Evolutionary conservation across 1,139 yeast genomes (phyloP), one percentile per base, ranked within the genome.

Genomic region (Candida sojae): DNA sequence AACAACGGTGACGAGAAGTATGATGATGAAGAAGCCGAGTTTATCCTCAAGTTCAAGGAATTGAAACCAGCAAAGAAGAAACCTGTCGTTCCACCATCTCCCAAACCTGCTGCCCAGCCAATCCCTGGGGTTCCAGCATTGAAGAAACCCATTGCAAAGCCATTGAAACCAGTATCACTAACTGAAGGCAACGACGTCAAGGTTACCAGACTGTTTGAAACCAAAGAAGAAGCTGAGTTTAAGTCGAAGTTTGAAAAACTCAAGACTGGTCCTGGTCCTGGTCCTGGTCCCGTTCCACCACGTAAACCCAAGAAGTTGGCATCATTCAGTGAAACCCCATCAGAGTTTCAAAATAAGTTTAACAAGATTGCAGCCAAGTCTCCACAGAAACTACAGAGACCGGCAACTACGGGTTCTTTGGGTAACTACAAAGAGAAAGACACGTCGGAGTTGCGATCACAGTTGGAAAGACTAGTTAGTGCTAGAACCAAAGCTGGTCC

Each of bases 391-490:
- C 42, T 42, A 12, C 13, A 37, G 31, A 53, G 55, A 38, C 54
- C 55, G 32, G 39, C 37, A 7, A 55, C 52, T 12, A 58, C 59
- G 35, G 35, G 35, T 2, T 47, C 57, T 2, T 50, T 54, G 38
- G 49, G 53, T n/a, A 54, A 56, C 8, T 67, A 65, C 45, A 62
- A 64, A 44, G 56, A 58, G 32, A 48, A 49, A 25, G 73, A 67
- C 42, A 46, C 66, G 2, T 60, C 60, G 42, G 50, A 59, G 4
- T 55, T 70, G 48, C 53, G 61, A 37, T 49, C 58, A 0, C 71
- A 66, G 42, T 53, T 67, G 56, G 57, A 56, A 37, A 62, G 50
- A 42, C 44, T 56, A 11, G 53, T 47, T 25, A 28, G 53, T 29
- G 42, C 41, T 10, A 31, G 43, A 13, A 35, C 40, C 30, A n/a